Percentiles rank a stretch among this genome's conserved stretches.
Conservation (phyloP, 331 rosid genomes). For the Rhamnella rubrinervis region DNA sequence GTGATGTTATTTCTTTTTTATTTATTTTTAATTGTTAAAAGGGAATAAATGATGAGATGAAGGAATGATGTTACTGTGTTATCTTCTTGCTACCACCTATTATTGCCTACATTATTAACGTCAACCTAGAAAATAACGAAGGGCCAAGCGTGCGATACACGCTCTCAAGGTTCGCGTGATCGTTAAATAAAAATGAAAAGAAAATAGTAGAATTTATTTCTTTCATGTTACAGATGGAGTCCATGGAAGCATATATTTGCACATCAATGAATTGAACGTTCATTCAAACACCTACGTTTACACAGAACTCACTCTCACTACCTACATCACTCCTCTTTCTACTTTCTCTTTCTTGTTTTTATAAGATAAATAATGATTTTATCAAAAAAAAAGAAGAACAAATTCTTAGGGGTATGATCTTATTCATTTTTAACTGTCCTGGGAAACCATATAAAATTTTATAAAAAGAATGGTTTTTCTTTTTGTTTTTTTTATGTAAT, state of each 20-base stretch:
- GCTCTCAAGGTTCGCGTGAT: constrained; percentile 1
- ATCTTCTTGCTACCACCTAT: too few species aligned
- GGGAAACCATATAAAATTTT: not conserved
- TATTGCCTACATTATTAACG: too few species aligned
- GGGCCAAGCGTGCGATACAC: constrained; percentile 8
- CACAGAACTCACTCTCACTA: too few species aligned
- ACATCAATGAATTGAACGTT: too few species aligned
- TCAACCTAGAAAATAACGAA: not conserved
- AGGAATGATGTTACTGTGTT: too few species aligned
- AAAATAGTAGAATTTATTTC: too few species aligned
- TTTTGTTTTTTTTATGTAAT: constrained; percentile 3
- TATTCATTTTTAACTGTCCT: constrained; percentile 1
- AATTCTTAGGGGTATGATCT: not conserved
- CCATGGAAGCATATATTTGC: not conserved
- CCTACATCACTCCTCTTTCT: not conserved
- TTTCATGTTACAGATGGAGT: not conserved
- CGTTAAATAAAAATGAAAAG: not conserved
- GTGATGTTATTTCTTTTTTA: too few species aligned
- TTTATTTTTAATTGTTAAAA: too few species aligned
- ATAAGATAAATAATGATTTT: not conserved
- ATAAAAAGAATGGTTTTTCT: not conserved
- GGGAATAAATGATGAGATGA: too few species aligned
- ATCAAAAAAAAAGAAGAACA: not conserved
- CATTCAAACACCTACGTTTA: too few species aligned
- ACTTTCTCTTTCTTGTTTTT: constrained; percentile 48